A percentile compares a stretch with the other conserved stretches of the same genome.
phyloP scores from a whole-genome alignment of 169 alveolate genomes.

The Eimeria brunetti region DNA sequence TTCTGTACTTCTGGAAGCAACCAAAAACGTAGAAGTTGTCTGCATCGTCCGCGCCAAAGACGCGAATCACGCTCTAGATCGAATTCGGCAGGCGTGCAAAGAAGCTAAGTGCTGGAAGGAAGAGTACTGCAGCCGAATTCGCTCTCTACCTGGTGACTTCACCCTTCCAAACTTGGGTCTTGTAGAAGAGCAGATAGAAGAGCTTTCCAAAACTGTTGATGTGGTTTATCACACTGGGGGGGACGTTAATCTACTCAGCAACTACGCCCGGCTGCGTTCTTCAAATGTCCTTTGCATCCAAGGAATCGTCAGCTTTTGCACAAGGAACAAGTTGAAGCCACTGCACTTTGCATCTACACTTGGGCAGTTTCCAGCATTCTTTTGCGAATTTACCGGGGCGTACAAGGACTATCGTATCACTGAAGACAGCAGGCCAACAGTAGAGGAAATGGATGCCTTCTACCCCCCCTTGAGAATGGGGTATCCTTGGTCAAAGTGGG shows the following conservation, averaged over 20 bases:
- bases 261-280: constrained; percentile 84
- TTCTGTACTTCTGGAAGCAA: constrained; percentile 77
- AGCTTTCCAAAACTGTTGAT: constrained; percentile 81
- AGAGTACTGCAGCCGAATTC: constrained; percentile 79
- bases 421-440: constrained; percentile 83
- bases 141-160: constrained; percentile 84
- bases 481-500: constrained; percentile 88
- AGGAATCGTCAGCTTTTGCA: constrained; percentile 82
- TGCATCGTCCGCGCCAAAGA: constrained; percentile 85
- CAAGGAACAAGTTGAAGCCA: constrained; percentile 81
- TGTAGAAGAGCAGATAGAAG: constrained; percentile 81
- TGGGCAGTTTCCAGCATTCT: constrained; percentile 87
- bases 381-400: constrained; percentile 83
- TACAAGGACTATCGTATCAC: constrained; percentile 76
- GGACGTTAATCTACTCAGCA: constrained; percentile 86
- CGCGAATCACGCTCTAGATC: constrained; percentile 81
- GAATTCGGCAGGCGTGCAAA: constrained; percentile 84
- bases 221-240: constrained; percentile 88
- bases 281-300: constrained; percentile 83
- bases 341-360: constrained; percentile 86
- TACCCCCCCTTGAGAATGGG: constrained; percentile 86
- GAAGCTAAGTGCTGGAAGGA: constrained; percentile 86
- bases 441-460: constrained; percentile 84
- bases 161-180: constrained; percentile 83
- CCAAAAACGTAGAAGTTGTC: constrained; percentile 73